Conservation (phyloP, 2,329 filamentous ascomycete genomes). For the Tetracladium maxilliforme region DNA sequence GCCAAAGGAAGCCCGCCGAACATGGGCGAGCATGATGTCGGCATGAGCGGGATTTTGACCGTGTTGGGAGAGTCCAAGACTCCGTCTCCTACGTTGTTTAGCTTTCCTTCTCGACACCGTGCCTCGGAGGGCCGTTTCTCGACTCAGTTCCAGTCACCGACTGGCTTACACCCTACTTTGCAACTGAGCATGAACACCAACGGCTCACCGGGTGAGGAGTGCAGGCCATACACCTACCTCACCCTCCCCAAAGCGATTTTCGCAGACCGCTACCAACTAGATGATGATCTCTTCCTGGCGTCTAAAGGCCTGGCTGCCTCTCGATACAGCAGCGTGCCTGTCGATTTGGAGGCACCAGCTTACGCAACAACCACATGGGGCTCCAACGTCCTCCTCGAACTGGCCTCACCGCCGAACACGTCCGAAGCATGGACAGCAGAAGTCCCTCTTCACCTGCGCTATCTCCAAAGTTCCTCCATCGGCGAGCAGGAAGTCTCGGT, state of each 20-base stretch:
- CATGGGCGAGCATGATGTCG: slow-evolving; percentile 60
- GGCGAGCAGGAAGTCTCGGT: slow-evolving; percentile 42
- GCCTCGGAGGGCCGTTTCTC: slow-evolving; percentile 38
- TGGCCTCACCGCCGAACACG: slow-evolving; percentile 37
- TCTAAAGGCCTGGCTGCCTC: slow-evolving; percentile 66
- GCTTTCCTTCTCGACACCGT: slow-evolving; percentile 70
- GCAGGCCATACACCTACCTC: slow-evolving; percentile 64
- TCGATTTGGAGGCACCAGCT: slow-evolving; percentile 81
- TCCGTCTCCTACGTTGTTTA: slow-evolving; percentile 65
- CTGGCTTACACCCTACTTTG: slow-evolving; percentile 73
- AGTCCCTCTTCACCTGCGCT: slow-evolving; percentile 76
- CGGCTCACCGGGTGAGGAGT: slow-evolving; percentile 39
- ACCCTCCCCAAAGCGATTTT: slow-evolving; percentile 74
- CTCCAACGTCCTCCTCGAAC: slow-evolving; percentile 59
- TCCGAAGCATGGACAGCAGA: slow-evolving; percentile 42
- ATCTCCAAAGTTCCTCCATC: slow-evolving; percentile 43
- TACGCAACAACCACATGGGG: slow-evolving; percentile 71
- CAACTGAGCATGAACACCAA: slow-evolving; percentile 46
- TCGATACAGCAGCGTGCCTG: slow-evolving; percentile 55
- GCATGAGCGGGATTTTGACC: slow-evolving; percentile 62
- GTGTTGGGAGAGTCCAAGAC: slow-evolving; percentile 63
- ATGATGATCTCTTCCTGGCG: slow-evolving; percentile 58
- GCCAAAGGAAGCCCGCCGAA: slow-evolving; percentile 49
- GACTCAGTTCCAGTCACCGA: slow-evolving; percentile 51
- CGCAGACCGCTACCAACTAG: slow-evolving; percentile 75